Evolutionary conservation across 139 green algal genomes (phyloP), one percentile per base, ranked within the genome.

Genomic region (Chlorella sp.): DNA sequence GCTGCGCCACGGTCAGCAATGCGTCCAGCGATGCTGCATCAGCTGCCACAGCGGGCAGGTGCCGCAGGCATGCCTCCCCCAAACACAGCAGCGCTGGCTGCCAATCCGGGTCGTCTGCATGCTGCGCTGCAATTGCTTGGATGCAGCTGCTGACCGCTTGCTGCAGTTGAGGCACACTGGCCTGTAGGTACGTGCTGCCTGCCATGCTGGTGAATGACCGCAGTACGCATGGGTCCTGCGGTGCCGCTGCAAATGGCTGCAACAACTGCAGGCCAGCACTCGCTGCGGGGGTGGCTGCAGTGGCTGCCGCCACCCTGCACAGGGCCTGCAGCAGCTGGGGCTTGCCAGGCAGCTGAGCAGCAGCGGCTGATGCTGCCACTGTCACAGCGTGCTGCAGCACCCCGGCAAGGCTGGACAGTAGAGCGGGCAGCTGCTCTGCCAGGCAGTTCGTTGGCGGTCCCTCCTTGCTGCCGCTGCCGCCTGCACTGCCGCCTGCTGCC

Each of bases 1-100:
- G 41, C 62, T 76, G 34, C 16, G 72, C 85, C 60, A 80, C 75
- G 12, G 56, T 21, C 64, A 92, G 44, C 70, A 92, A 55, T 17
- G 62, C 34, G 3, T 85, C 73, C 78, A 90, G 32, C 6, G 21
- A 32, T 28, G 78, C 78, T 16, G 63, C 30, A 41, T 62, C 62
- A 13, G 62, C 78, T 44, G 41, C 63, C 78, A 67, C 78, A 1
- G 39, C 63, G 2, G 63, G 39, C 62, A 75, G 78, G 28, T 28
- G 28, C 63, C 25, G 39, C 78, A 74, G 18, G 63, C 62, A 74
- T 16, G 39, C 55, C 34, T 47, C 34, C 17, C 81, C 81, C 38
- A 86, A 70, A 4, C 9, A 34, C 51, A 86, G 56, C 18, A 62
- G 26, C 6, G 55, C 26, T 12, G 41, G 25, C 38, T 74, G 39